Percentiles rank a stretch among this genome's conserved stretches.
Conservation (phyloP, 148 eudicot genomes). For the Dysphania ambrosioides region DNA sequence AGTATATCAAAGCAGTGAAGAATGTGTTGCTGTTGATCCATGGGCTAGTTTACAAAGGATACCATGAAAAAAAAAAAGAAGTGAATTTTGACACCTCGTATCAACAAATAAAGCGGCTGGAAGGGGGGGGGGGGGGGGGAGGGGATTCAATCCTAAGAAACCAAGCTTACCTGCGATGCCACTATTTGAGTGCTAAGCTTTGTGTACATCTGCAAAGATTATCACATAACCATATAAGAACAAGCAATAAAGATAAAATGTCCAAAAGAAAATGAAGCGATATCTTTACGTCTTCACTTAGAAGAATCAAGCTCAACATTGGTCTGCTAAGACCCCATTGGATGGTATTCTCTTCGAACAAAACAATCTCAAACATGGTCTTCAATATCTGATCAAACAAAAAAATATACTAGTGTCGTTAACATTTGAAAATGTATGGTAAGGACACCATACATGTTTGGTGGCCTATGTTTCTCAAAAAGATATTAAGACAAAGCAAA, state of each 20-base stretch:
- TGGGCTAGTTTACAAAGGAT: conserved; percentile 37
- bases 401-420: neutral
- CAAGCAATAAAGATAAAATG: neutral
- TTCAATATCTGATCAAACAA: conserved; percentile 52
- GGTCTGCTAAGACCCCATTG: conserved; percentile 80
- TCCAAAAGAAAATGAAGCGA: neutral
- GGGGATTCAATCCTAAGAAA: neutral
- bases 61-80: neutral
- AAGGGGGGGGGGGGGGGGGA: neutral
- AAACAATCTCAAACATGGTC: conserved; percentile 77
- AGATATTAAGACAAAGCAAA: neutral
- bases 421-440: neutral
- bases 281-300: conserved; percentile 66
- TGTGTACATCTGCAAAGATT: conserved; percentile 36
- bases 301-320: conserved; percentile 82
- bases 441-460: neutral
- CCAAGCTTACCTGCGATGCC: conserved; percentile 43
- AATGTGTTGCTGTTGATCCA: conserved; percentile 46
- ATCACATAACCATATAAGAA: neutral
- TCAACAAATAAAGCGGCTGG: too few relatives aligned
- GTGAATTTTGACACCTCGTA: neutral
- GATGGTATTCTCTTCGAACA: conserved; percentile 64
- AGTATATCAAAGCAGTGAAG: conserved; percentile 49
- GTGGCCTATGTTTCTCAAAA: neutral
- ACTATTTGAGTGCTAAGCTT: conserved; percentile 46